These are phyloP conservation scores for Phytophthora ramorum DNA, from an alignment of 352 stramenopile species.

Conservation along the genomic window DNA sequence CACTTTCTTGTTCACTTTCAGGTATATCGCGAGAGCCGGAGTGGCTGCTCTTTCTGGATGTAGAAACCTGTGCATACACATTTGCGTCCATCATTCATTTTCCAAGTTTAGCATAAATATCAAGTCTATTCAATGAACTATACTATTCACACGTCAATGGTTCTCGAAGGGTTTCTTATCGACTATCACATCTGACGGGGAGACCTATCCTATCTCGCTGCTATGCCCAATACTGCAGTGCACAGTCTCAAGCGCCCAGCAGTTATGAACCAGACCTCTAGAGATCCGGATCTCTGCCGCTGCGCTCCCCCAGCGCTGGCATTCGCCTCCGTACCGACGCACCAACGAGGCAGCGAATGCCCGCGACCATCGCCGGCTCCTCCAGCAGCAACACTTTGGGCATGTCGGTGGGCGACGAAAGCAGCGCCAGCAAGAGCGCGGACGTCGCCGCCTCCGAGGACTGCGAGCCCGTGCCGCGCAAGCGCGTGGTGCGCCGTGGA, in stretches of 20 bases:
- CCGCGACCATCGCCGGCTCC: conserved; percentile 5
- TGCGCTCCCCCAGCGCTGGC: conserved; percentile 14
- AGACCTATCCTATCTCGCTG: conserved; percentile 26
- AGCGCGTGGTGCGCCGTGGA: conserved; percentile 66
- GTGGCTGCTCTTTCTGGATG: conserved; percentile 20
- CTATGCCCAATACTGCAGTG: conserved; percentile 15
- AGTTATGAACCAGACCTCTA: conserved; percentile 38
- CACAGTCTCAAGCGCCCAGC: conserved; percentile 23
- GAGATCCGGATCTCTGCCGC: conserved; percentile 37
- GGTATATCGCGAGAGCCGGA: conserved; percentile 22
- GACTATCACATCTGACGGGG: background rate
- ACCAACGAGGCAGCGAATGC: conserved; percentile 32
- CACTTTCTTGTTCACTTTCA: background rate
- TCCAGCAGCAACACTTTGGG: conserved; percentile 9
- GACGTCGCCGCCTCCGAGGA: conserved; percentile 17
- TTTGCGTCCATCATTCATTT: background rate
- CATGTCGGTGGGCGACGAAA: conserved; percentile 55
- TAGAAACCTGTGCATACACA: background rate
- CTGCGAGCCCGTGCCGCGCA: conserved; percentile 31
- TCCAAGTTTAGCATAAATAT: background rate
- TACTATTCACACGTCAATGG: background rate
- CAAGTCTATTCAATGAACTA: background rate
- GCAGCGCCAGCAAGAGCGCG: conserved; percentile 15
- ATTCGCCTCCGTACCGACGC: conserved; percentile 21
- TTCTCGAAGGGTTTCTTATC: background rate